Evolutionary conservation across 495 filamentous ascomycete genomes (phyloP).

Genomic region (Opeltia flavorubescens): DNA sequence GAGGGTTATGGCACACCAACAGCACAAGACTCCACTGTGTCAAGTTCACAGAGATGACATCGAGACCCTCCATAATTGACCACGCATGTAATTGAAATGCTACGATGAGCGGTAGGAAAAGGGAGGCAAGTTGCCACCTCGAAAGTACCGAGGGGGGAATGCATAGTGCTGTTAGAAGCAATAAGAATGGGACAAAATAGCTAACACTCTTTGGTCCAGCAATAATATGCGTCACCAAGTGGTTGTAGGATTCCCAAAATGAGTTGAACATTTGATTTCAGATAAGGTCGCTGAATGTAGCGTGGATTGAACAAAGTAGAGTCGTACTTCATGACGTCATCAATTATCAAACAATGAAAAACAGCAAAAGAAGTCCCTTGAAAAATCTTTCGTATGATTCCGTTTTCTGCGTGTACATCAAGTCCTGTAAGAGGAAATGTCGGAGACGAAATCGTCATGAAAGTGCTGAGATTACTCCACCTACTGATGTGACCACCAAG

Average conservation of each 20-base stretch:
- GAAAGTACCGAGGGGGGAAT: slow-evolving; percentile 10
- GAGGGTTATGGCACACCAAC: slow-evolving; percentile 6
- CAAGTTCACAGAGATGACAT: slow-evolving; percentile 13
- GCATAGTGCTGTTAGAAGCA: slow-evolving; percentile 8
- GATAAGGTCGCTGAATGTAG: too few relatives aligned
- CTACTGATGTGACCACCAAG: too few relatives aligned
- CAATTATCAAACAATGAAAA: too few relatives aligned
- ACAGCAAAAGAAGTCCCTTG: too few relatives aligned
- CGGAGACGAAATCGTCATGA: too few relatives aligned
- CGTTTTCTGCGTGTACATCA: too few relatives aligned
- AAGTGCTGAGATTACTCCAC: too few relatives aligned
- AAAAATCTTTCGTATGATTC: too few relatives aligned
- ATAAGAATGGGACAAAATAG: slow-evolving; percentile 12
- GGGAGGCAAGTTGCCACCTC: not conserved
- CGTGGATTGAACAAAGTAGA: too few relatives aligned
- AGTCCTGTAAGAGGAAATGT: too few relatives aligned
- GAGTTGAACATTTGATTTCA: too few relatives aligned
- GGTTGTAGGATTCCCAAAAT: slow-evolving; percentile 8
- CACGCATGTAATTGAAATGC: slow-evolving; percentile 8
- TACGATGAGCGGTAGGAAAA: slow-evolving; percentile 12
- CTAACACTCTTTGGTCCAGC: slow-evolving; percentile 9
- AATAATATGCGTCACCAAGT: slow-evolving; percentile 10
- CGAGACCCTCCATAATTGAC: slow-evolving; percentile 3
- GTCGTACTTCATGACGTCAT: too few relatives aligned
- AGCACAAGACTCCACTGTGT: slow-evolving; percentile 9